phyloP scores from a whole-genome alignment of 768 basidiomycete species.

The Boletus barrowsii region DNA sequence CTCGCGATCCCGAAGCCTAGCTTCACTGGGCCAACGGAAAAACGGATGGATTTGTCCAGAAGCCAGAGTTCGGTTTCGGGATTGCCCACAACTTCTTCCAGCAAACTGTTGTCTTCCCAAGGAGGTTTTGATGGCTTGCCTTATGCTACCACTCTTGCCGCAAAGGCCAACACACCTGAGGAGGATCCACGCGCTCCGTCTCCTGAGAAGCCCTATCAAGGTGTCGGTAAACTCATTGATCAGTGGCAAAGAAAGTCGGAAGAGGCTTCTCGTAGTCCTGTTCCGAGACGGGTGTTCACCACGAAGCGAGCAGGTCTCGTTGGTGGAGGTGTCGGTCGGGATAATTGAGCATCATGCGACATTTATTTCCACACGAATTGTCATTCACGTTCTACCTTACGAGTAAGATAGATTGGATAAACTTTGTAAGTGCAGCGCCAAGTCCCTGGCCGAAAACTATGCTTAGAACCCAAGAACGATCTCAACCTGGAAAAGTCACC shows the following conservation, averaged over 20 bases:
- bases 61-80: conserved; percentile 21
- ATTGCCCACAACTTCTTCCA: conserved; percentile 21
- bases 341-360: conserved; percentile 16
- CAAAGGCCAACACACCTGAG: conserved; percentile 14
- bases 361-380: conserved; percentile 10
- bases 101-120: conserved; percentile 18
- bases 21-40: conserved; percentile 20
- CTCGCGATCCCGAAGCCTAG: conserved; percentile 7
- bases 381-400: conserved; percentile 7
- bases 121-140: conserved; percentile 29
- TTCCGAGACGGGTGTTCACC: conserved; percentile 37
- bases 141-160: background rate
- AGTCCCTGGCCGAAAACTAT: background rate
- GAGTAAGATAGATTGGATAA: background rate
- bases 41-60: conserved; percentile 7
- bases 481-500: conserved; percentile 3
- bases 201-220: conserved; percentile 76
- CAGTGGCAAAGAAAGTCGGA: conserved; percentile 85
- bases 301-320: conserved; percentile 41
- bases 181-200: conserved; percentile 50
- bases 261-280: conserved; percentile 37
- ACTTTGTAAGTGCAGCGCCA: background rate
- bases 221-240: conserved; percentile 81
- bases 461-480: conserved; percentile 7
- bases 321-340: conserved; percentile 18